phyloP scores from a whole-genome alignment of 2,329 filamentous ascomycete species.

The Westerdykella ornata region DNA sequence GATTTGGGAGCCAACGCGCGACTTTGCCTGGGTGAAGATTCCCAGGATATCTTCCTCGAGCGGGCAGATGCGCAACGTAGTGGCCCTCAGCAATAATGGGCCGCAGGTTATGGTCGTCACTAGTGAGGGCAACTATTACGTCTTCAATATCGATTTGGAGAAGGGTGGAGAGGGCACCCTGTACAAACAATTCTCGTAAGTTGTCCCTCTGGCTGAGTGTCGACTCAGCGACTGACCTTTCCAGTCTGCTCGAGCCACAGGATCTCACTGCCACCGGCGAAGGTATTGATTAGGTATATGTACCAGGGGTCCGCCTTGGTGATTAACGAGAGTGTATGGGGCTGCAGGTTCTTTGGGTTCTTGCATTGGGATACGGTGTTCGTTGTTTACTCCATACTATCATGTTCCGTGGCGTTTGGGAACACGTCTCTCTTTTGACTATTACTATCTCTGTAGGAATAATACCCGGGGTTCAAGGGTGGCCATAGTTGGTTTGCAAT shows the following conservation, averaged over 20 bases:
- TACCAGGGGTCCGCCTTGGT: no score
- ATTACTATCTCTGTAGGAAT: no score
- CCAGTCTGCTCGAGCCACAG: conserved; percentile 31
- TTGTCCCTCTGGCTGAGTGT: conserved; percentile 12
- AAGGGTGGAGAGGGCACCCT: conserved; percentile 88
- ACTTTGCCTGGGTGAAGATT: conserved; percentile 95
- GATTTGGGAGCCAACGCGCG: conserved; percentile 92
- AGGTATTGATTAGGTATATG: no score
- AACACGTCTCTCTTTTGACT: no score
- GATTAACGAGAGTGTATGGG: no score
- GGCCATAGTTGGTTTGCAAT: no score
- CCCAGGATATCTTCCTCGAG: conserved; percentile 52
- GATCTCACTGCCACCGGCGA: conserved; percentile 21
- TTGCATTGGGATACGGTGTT: no score
- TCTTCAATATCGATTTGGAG: conserved; percentile 92
- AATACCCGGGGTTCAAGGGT: no score
- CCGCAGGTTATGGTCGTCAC: conserved; percentile 98
- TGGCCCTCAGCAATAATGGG: conserved; percentile 90
- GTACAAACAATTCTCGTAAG: conserved; percentile 89
- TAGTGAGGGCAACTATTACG: conserved; percentile 88
- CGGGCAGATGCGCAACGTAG: conserved; percentile 73
- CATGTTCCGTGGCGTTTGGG: no score
- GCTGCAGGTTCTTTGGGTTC: no score
- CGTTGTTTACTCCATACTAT: no score
- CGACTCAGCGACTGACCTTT: conserved; percentile 11